A percentile compares a stretch with the other conserved stretches of the same genome.
Evolutionary conservation across 441 rosid genomes (phyloP).

Genomic region (Pelargonium cotyledonis): DNA sequence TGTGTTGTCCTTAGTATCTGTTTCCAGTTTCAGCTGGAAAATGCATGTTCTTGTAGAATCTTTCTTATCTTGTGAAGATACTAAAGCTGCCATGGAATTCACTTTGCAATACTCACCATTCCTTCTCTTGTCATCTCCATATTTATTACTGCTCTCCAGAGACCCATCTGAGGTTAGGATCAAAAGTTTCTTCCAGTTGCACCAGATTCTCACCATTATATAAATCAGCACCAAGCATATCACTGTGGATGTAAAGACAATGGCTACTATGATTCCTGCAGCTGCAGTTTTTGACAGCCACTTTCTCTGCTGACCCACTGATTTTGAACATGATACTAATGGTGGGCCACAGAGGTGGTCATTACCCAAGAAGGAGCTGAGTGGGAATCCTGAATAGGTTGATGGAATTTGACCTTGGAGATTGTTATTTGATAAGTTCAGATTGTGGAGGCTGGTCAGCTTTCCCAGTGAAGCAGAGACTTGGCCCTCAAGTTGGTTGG

Average conservation of each 20-base stretch:
- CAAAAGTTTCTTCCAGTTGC: constrained; percentile 48
- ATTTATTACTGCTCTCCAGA: constrained; percentile 12
- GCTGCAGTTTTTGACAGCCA: constrained; percentile 39
- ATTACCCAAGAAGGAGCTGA: constrained; percentile 53
- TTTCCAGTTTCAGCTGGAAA: constrained; percentile 22
- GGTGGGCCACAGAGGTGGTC: constrained; percentile 58
- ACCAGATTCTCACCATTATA: constrained; percentile 64
- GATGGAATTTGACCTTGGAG: constrained; percentile 59
- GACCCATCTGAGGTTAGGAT: constrained; percentile 30
- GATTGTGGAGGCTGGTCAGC: constrained; percentile 65
- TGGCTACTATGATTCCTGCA: constrained; percentile 39
- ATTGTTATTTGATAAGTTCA: constrained; percentile 71
- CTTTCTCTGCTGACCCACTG: constrained; percentile 23
- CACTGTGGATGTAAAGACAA: constrained; percentile 50
- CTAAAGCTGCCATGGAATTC: constrained; percentile 8
- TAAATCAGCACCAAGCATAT: constrained; percentile 60
- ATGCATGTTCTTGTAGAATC: constrained; percentile 12
- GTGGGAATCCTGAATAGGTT: constrained; percentile 51
- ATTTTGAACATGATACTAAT: constrained; percentile 34
- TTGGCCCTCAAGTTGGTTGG: constrained; percentile 57
- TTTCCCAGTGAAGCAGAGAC: constrained; percentile 58
- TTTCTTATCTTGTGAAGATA: constrained; percentile 13
- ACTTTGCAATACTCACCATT: constrained; percentile 20
- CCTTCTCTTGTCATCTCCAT: constrained; percentile 21
- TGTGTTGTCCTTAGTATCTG: constrained; percentile 10